Evolutionary conservation across 139 green algal species (phyloP), one percentile per base, ranked within the genome.

Genomic region (Pycnococcus provasolii): DNA sequence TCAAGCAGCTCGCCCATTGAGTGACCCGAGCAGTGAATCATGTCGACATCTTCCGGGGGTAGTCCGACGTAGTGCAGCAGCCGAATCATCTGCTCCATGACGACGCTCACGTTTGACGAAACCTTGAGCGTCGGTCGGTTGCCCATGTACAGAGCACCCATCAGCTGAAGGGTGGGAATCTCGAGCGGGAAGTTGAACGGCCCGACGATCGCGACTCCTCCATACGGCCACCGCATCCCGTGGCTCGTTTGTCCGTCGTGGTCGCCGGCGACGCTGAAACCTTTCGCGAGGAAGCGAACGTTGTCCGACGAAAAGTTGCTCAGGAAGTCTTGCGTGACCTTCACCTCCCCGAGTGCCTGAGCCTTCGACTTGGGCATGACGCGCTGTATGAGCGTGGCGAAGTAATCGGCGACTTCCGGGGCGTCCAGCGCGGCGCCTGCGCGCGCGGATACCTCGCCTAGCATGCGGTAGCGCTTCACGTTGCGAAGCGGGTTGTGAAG

Each of bases 171-270:
- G 42, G 83, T 88, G 0, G 91, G 91, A 73, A 98, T 98, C 76
- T 98, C 92, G 50, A 98, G 80, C 1, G 92, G 92, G 74, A 98
- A 98, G 82, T 98, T 98, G 86, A 98, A 98, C 48, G 92, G 92
- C 1, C 92, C 92, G 80, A 98, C 92, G 26, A 97, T 63, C 0
- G 79, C 82, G 42, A 97, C 92, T 6, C 85, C 47, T 13, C 75
- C 75, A 54, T 86, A 98, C 1, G 92, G 92, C 88, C 87, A 98
- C 8, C 92, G 77, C 64, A 85, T 76, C 40, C 91, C 89, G 15
- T 72, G 68, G 77, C 82, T 92, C 60, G 70, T 75, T 80, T 98
- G 92, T 1, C 92, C 92, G 1, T 62, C 7, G 73, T 97, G 89
- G 80, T 97, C 91, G 1, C 92, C 92, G 4, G 92, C 78, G 39